Evolutionary conservation across 495 filamentous ascomycete genomes (phyloP), one percentile per base, ranked within the genome.

Genomic region (Lophium mytilinum): DNA sequence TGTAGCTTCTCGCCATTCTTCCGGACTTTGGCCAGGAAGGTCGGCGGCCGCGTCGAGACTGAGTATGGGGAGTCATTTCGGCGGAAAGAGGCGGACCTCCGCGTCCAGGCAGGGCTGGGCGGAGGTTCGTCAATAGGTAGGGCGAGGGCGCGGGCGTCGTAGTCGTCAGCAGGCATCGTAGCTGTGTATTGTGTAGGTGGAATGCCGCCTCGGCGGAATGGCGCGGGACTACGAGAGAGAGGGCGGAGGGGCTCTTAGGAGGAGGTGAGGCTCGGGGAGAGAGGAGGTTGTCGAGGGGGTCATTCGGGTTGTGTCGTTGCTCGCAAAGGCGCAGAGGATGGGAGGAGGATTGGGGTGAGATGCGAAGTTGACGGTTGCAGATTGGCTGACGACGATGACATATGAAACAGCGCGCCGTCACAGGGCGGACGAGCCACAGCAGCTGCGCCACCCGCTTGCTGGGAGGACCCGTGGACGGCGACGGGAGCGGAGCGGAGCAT

Each of bases 131-230:
- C 76, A 18, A 81, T 69, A 9, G 83, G 79, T 9, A 86, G 70
- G 49, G 85, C 79, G 39, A 87, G 78, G 45, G 83, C 83, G 66
- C 81, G 79, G 17, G 82, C 83, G 37, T 64, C 64, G 51, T 64
- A 64, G 56, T 59, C 55, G 19, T 64, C 53, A 9, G 57, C 52
- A 17, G 61, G 61, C 61, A 63, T 61, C 0, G 33, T 58, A 49
- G 50, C 19, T 17, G 24, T 30, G 46, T 21, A 17, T 17, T 37
- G 30, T 21, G 57, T 35, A 15, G 11, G 24, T 33, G 14, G 24
- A 37, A 35, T 7, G 35, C 37, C 9, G 41, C 2, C 24, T 30
- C 24, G 24, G 56, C 52, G 51, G 53, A 56, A 59, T 17, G 45
- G 40, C 15, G 54, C n/a, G 55, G 33, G 53, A 17, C 24, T n/a